These are phyloP conservation scores for Suhomyces sp. DNA, from an alignment of 805 yeast genomes.

Conservation along the genomic window DNA sequence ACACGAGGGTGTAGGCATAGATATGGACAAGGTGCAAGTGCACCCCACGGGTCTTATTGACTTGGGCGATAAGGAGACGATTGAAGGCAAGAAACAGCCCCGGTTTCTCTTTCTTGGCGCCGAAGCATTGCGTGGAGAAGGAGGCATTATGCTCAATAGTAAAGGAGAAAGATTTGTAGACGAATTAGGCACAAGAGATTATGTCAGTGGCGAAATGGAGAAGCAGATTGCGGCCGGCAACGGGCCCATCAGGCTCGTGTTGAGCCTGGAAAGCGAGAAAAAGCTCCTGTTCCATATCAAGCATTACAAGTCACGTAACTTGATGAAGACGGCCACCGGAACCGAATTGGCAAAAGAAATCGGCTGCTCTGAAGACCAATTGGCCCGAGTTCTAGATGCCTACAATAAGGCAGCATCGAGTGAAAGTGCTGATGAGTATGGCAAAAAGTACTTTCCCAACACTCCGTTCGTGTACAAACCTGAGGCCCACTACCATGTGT, in stretches of 20 bases:
- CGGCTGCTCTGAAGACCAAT: constrained; percentile 27
- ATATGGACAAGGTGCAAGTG: constrained; percentile 63
- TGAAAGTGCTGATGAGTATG: constrained; percentile 37
- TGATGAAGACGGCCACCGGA: constrained; percentile 49
- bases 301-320: constrained; percentile 54
- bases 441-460: constrained; percentile 49
- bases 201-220: constrained; percentile 57
- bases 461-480: constrained; percentile 38
- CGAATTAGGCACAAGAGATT: constrained; percentile 59
- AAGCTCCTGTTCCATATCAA: constrained; percentile 50
- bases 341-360: constrained; percentile 42
- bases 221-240: constrained; percentile 36
- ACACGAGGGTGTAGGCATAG: constrained; percentile 54
- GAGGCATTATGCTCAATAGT: constrained; percentile 54
- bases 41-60: constrained; percentile 67
- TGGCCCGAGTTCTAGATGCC: constrained; percentile 31
- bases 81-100: constrained; percentile 36
- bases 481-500: constrained; percentile 45
- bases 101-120: constrained; percentile 61
- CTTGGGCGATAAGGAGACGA: constrained; percentile 42
- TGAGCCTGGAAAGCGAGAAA: constrained; percentile 46
- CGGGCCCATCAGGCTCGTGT: constrained; percentile 50
- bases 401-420: constrained; percentile 45
- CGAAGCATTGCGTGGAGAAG: constrained; percentile 65
- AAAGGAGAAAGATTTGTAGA: constrained; percentile 57